Conservation (phyloP, 2,329 filamentous ascomycete genomes). For the Lecanicillium sp. region DNA sequence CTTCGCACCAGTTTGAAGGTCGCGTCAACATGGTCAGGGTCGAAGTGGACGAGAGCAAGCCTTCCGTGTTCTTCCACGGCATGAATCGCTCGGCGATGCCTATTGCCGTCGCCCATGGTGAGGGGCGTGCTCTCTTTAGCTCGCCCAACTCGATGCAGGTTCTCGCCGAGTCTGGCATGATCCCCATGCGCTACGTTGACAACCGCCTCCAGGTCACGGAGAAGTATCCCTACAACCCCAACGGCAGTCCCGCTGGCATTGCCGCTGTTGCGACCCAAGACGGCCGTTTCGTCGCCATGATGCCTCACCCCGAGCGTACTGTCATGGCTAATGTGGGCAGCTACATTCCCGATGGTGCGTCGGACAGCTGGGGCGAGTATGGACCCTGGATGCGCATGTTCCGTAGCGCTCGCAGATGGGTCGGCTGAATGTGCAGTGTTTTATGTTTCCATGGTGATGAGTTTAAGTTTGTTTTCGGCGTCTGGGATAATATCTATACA, state of each 20-base stretch:
- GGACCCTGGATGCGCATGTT: conserved; percentile 84
- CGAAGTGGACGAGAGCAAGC: conserved; percentile 45
- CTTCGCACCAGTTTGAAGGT: conserved; percentile 82
- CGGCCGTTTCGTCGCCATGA: conserved; percentile 76
- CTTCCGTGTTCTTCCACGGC: conserved; percentile 81
- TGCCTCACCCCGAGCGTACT: conserved; percentile 92
- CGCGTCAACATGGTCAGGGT: conserved; percentile 77
- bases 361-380: conserved; percentile 66
- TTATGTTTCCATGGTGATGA: too few species aligned
- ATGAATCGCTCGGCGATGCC: conserved; percentile 78
- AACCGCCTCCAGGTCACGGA: conserved; percentile 66
- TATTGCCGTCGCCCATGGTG: conserved; percentile 83
- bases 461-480: too few species aligned
- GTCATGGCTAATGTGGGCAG: conserved; percentile 71
- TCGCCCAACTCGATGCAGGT: conserved; percentile 40
- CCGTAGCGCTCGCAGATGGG: conserved; percentile 80
- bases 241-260: conserved; percentile 74
- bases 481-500: too few species aligned
- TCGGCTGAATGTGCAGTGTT: conserved; percentile 41
- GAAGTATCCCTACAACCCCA: conserved; percentile 79
- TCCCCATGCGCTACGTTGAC: conserved; percentile 77
- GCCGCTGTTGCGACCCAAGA: conserved; percentile 70
- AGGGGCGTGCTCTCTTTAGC: conserved; percentile 70
- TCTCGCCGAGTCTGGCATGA: conserved; percentile 58
- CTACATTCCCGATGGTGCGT: conserved; percentile 53